Percentiles rank a stretch among this genome's conserved stretches.
phyloP scores from a whole-genome alignment of 768 basidiomycete genomes.

The Leccinum subtestaceum region DNA sequence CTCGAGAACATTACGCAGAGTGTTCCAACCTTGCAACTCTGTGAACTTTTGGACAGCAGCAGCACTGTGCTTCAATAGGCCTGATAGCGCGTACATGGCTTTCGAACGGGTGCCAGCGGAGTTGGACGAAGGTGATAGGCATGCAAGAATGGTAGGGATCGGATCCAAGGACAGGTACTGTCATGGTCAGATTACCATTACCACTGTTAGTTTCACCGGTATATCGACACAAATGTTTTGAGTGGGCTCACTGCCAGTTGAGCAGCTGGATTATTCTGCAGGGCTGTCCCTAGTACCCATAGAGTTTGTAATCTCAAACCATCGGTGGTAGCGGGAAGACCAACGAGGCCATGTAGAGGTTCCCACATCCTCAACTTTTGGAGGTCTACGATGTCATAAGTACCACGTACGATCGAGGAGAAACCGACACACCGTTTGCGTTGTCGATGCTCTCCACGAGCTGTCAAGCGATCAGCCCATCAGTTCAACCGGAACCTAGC shows the following conservation, averaged over 20 bases:
- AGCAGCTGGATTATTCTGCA: conserved; percentile 87
- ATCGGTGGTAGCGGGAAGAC: conserved; percentile 50
- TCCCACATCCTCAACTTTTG: conserved; percentile 76
- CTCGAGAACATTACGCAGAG: conserved; percentile 55
- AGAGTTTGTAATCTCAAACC: conserved; percentile 63
- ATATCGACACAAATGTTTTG: not conserved
- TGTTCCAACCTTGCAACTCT: conserved; percentile 59
- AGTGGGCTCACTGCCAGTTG: conserved; percentile 61
- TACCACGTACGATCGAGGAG: not conserved
- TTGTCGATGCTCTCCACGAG: conserved; percentile 88
- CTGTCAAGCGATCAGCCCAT: conserved; percentile 36
- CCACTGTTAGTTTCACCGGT: conserved; percentile 2
- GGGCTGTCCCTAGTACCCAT: conserved; percentile 87
- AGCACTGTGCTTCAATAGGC: conserved; percentile 73
- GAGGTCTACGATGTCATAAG: conserved; percentile 50
- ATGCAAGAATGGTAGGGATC: conserved; percentile 57
- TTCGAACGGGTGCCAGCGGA: conserved; percentile 66
- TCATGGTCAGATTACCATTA: not conserved
- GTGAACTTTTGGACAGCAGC: conserved; percentile 58
- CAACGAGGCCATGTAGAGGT: conserved; percentile 64
- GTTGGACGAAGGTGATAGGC: conserved; percentile 52
- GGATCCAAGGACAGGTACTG: conserved; percentile 69
- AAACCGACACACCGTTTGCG: conserved; percentile 56
- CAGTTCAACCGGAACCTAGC: not conserved
- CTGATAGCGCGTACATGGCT: conserved; percentile 79